Evolutionary conservation across 345 rosid genomes (phyloP), one percentile per base, ranked within the genome.

Genomic region (Cardamine chenopodiifolia): DNA sequence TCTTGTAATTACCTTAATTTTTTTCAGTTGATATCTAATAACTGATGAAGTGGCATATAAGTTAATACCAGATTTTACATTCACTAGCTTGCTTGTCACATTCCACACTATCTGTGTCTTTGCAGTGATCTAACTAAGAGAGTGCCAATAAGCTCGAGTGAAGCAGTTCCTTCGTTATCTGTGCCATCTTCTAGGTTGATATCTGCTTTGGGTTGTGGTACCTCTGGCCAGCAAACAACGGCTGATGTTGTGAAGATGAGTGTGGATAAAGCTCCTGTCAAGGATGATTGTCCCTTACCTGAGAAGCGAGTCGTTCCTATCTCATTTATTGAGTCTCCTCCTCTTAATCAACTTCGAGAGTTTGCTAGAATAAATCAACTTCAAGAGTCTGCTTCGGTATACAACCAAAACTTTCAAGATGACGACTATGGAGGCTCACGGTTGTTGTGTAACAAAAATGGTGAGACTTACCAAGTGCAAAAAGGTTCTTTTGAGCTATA

Each of bases 211-310:
- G 42, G 25, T 9, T 32, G 25, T 32, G 42, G 15, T 17, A 1
- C 14, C 23, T 82, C 90, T 6, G 92, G 95, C 71, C 91, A 88
- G 71, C 82, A 81, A 69, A 90, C 88, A 45, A 80, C 87, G 94
- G 95, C 92, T 66, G 93, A 88, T 67, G 82, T 91, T 73, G 90
- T 91, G 73, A 89, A 93, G 83, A 85, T 81, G 91, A 61, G 4
- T 48, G 28, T 32, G 26, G 18, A 17, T 49, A 37, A 48, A 34
- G 71, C 50, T 70, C 68, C 86, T 66, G 40, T 86, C 31, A 64
- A 73, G 48, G 87, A 86, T 69, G 84, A 83, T 40, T 72, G 82
- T 78, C 81, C 82, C 12, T 62, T 58, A 22, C 82, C 81, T 78
- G 89, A 86, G 81, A 82, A 79, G 29, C 76, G 84, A 73, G 73